phyloP scores from a whole-genome alignment of 768 basidiomycete genomes.

The Mrakia blollopis region DNA sequence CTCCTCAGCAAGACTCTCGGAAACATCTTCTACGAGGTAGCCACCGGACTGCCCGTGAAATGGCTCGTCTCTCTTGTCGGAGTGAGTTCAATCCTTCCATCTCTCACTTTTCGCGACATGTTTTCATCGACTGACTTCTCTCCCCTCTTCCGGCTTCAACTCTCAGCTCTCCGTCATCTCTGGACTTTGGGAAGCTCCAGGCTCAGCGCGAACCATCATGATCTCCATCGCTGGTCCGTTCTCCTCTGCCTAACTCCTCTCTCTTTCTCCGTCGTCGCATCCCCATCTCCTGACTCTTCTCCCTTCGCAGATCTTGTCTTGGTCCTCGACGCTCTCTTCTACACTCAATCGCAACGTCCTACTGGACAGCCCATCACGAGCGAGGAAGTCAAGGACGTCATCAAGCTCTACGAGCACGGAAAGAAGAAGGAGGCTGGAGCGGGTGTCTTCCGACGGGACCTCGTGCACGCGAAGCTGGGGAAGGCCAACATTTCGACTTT shows the following conservation, averaged over 20 bases:
- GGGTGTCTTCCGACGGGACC: not conserved
- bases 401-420: constrained; percentile 25
- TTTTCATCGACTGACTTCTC: too few species aligned
- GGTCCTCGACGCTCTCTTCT: constrained; percentile 30
- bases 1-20: constrained; percentile 15
- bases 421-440: not conserved
- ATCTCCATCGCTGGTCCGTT: constrained; percentile 25
- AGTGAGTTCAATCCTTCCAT: not conserved
- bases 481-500: constrained; percentile 24
- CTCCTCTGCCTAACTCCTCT: not conserved
- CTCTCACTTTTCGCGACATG: not conserved
- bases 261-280: not conserved
- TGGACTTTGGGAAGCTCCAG: constrained; percentile 29
- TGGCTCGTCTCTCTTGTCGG: constrained; percentile 27
- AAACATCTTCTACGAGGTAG: constrained; percentile 29
- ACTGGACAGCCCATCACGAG: constrained; percentile 14
- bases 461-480: constrained; percentile 21
- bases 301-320: constrained; percentile 16
- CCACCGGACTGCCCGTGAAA: constrained; percentile 29
- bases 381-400: constrained; percentile 22
- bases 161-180: constrained; percentile 13
- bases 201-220: constrained; percentile 23
- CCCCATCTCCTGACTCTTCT: not conserved
- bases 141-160: not conserved
- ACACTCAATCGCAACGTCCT: not conserved